Base-by-base conservation (phyloP, 495 filamentous ascomycete genomes). In the Penicillium pulvis region DNA sequence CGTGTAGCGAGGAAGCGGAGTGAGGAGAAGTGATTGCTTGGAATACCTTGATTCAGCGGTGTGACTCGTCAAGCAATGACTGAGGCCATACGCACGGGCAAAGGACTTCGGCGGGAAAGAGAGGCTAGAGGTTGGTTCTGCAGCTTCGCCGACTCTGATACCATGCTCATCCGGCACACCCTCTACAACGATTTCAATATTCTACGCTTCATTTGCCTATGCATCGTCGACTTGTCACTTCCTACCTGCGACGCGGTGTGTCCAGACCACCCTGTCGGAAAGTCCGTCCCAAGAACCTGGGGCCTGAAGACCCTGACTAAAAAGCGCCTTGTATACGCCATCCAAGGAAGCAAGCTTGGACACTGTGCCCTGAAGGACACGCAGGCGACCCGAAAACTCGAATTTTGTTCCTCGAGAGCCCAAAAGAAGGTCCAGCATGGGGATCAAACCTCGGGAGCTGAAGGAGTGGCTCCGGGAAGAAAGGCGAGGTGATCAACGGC, bases 111-210 rank as follows among this genome's bases (percentile, higher is more conserved):
- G 4, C 79, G 78, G 74, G 51, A 68, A 49, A n/a, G n/a, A n/a
- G 64, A 58, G 2, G 80, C 76, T 11, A 72, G 78, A 28, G 39
- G 62, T 7, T 68, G 64, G 11, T 56, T 83, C 6, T 80, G 71
- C 70, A 20, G 53, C 0, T 71, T 69, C 59, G 67, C 78, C 14
- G 72, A 79, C 55, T 56, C 56, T 0, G 58, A 78, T 39, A 82
- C 80, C 8, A 65, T 83, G 16, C 65, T 83, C 0, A 61, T 81
- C 20, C 79, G 79, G 12, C 75, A 82, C 46, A 60, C 75, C 14
- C 58, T 83, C 24, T 61, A 79, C 6, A 61, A 72, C 36, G 78
- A 81, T 52, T 66, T 82, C 2, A 61, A 73, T 20, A 72, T 74
- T 3, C 63, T 83, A 23, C 69, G 77, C 9, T 73, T 82, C 30